Base-by-base conservation (phyloP, 331 rosid species). In the Rosa hybrid region DNA sequence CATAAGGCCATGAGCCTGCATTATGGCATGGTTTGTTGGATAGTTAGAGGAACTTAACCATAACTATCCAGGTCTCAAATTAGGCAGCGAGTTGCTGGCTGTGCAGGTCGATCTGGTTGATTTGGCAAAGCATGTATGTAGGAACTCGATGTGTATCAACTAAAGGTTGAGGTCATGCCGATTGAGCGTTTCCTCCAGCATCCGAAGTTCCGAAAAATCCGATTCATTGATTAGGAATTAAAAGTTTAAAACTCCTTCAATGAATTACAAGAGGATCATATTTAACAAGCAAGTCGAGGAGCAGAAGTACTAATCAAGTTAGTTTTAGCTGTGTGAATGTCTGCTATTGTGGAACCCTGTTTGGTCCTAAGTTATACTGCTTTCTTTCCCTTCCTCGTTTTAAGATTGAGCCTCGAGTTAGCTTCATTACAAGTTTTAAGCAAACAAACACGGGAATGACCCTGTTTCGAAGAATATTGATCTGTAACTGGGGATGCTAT, bases 171-270 rank as follows among this genome's bases (percentile, higher is more conserved):
- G 60, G 8, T 54, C 62, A 54, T 54, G 34, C 10, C 65, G 11
- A 21, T 59, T 10, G 38, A 59, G 65, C 65, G 9, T 59, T 11
- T 59, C 6, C 6, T 23, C 25, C 12, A 3, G 11, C 27, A 57
- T 41, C 81, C 39, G 82, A 60, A 87, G 53, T 48, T 48, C 14
- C 4, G 12, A 12, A 12, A 96, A 6, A 97, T 91, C 81, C 85
- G 90, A 84, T 91, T 91, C 98, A 92, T 91, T n/a, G 98, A 90
- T n/a, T 77, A 79, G 72, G 97, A 92, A 71, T 90, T 30, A 78
- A 94, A 92, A 85, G 64, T 89, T 90, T 30, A 78, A 94, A 92
- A 85, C 68, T 89, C 98, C 97, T 91, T 85, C 23, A 74, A 83
- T 54, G 48, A 57, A 75, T 75, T 56, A 67, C 48, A 72, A 75